Base-by-base conservation (phyloP, 1,139 yeast genomes). In the Taiozyma onychis region DNA sequence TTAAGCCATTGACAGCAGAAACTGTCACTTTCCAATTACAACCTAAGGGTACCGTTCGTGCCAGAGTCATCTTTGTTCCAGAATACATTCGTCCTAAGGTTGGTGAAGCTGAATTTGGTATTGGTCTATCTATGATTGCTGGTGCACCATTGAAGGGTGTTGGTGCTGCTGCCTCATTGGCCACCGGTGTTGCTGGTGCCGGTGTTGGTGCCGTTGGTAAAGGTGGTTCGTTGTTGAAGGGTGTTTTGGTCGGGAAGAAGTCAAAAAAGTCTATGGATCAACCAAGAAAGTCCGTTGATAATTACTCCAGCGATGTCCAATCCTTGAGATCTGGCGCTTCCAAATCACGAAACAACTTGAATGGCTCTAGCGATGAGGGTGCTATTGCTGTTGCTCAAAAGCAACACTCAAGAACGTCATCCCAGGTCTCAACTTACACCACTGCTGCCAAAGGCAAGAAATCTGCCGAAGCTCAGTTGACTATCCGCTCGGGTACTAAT, bases 71-170 rank as follows among this genome's bases (percentile, higher is more conserved):
- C 1, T 86, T 85, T 68, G 66, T 64, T 49, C 89, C 93, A n/a
- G 80, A 81, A 57, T 86, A 84, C 65, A 69, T 81, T 44, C 79
- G 85, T 64, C 89, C 91, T 24, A 68, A 71, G 48, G 67, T 84
- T 49, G 74, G 72, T 34, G 67, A 68, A 18, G 65, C 71, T 45
- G 77, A 78, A 28, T 69, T 74, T 53, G 76, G 76, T 39, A 58
- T 72, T 45, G 73, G 69, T 45, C 58, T 78, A 46, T 67, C 70
- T 28, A 66, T 68, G 14, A 68, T 78, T 32, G 67, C 77, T 8
- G 77, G 74, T 39, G 75, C 69, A 30, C 80, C 85, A 39, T 59
- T 76, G 59, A 76, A 77, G 60, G 74, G 75, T 14, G 80, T 74
- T 28, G 78, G 74, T 34, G 74, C 67, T 24, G 65, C 66, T 32